Evolutionary conservation across 257 asterid genomes (phyloP), one percentile per base, ranked within the genome.

Genomic region (Capsicum baccatum): DNA sequence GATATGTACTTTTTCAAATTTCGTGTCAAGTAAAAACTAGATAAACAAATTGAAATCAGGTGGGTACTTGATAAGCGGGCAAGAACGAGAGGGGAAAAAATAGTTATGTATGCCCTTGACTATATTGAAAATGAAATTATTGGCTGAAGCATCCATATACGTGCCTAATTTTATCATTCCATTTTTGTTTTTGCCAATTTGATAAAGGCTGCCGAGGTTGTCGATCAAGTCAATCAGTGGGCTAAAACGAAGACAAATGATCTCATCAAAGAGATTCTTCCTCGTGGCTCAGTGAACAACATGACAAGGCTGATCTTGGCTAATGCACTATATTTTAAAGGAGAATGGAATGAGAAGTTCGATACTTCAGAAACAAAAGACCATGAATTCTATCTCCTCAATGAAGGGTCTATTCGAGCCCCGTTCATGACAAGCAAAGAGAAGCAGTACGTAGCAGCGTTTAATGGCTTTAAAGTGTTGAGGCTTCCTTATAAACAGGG

Each of bases 401-500:
- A 13, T 33, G 73, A n/a, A 66, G 15, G 73, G 4, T 13, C 48
- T 33, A 33, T 66, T 66, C 73, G 9, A 52, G 64, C 44, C 9
- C 67, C 82, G 6, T 79, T 79, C 17, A 79, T 79, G 82, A 79
- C 63, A 26, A 79, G 50, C 82, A 79, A 55, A 9, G 14, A 79
- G 9, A 50, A 79, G 47, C 63, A 52, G 12, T 13, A 54, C n/a
- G 9, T 79, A 14, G 58, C 14, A n/a, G 66, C 63, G 39, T 79
- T 79, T 48, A 56, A 79, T 79, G 67, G 64, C n/a, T 79, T 79
- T 55, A 79, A 79, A 79, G 88, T 91, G 85, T 88, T 14, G 15
- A 52, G 16, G 55, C 21, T 73, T 17, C 59, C 58, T 17, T 73
- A 73, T 17, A 73, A 15, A 37, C 55, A 21, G 16, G 80, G 80